Percentiles rank a stretch among this genome's conserved stretches.
Conservation (phyloP, 441 rosid genomes). For the Oxalis stricta region DNA sequence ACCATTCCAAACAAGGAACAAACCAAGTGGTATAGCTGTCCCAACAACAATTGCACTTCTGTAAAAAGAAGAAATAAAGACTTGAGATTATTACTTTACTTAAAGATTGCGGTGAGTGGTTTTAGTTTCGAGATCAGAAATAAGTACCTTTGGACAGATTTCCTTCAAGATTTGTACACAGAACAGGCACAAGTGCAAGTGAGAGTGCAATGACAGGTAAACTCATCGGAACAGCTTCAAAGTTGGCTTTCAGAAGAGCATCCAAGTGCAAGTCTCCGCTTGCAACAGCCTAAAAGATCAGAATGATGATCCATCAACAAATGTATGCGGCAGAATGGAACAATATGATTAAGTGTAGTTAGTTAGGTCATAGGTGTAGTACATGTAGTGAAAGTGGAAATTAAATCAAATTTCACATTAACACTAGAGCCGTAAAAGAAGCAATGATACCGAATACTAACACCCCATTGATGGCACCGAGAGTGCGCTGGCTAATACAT, state of each 20-base stretch:
- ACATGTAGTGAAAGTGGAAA: no score
- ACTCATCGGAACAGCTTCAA: slow-evolving; percentile 89
- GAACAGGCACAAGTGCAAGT: slow-evolving; percentile 84
- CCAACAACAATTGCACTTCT: slow-evolving; percentile 79
- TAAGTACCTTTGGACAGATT: slow-evolving; percentile 84
- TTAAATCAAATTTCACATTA: no score
- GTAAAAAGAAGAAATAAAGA: slow-evolving; percentile 13
- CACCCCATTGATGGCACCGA: slow-evolving; percentile 75
- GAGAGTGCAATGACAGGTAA: slow-evolving; percentile 89
- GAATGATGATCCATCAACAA: not conserved
- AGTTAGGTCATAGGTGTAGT: no score
- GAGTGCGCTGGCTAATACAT: slow-evolving; percentile 80
- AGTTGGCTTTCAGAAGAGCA: slow-evolving; percentile 73
- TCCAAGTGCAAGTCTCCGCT: slow-evolving; percentile 67
- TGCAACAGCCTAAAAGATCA: slow-evolving; percentile 50
- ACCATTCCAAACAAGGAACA: slow-evolving; percentile 87
- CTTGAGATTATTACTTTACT: no score
- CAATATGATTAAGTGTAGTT: no score
- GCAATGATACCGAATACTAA: slow-evolving; percentile 53
- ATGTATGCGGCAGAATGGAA: not conserved
- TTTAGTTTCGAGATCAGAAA: no score
- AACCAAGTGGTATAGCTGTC: slow-evolving; percentile 75
- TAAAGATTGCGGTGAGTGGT: no score
- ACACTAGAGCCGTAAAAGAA: slow-evolving; percentile 86
- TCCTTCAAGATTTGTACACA: slow-evolving; percentile 93